These are phyloP conservation scores for Ceratobasidium sp. DNA, from an alignment of 1,284 basidiomycete species.

Conservation along the genomic window DNA sequence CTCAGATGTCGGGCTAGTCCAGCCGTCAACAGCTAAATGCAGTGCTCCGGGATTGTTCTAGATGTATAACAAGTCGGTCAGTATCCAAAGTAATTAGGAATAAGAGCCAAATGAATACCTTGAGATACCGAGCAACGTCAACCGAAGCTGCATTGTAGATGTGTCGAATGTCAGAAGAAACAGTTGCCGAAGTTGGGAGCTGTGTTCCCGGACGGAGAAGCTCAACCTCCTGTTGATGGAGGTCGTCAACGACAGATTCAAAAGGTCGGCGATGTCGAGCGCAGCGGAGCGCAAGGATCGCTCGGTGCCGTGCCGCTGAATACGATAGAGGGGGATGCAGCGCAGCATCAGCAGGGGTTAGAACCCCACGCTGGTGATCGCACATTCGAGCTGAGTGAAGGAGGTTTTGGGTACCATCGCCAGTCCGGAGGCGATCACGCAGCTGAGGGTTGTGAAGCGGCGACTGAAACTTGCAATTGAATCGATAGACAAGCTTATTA, in stretches of 20 bases:
- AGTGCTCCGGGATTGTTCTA: no score
- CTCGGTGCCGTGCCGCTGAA: conserved; percentile 1
- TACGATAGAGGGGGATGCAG: not conserved
- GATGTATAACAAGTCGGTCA: no score
- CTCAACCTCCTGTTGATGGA: conserved; percentile 11
- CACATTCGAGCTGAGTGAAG: conserved; percentile 5
- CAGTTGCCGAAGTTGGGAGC: not conserved
- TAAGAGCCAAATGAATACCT: no score
- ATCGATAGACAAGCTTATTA: conserved; percentile 7
- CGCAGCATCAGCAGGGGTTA: not conserved
- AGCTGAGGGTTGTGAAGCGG: conserved; percentile 2
- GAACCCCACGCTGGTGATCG: conserved; percentile 7
- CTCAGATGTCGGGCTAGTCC: conserved; percentile 27
- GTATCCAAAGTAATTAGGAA: no score
- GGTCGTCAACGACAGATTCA: conserved; percentile 29
- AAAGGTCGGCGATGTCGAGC: conserved; percentile 34
- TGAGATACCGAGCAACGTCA: no score
- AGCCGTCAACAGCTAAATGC: conserved; percentile 37
- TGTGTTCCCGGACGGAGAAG: not conserved
- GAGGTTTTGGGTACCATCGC: conserved; percentile 15
- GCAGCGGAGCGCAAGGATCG: conserved; percentile 23
- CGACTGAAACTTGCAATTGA: conserved; percentile 19
- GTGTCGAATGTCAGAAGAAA: no score
- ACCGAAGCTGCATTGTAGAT: no score
- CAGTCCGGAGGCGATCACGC: conserved; percentile 14